phyloP scores from a whole-genome alignment of 805 yeast species.

The Yarrowia sp. region DNA sequence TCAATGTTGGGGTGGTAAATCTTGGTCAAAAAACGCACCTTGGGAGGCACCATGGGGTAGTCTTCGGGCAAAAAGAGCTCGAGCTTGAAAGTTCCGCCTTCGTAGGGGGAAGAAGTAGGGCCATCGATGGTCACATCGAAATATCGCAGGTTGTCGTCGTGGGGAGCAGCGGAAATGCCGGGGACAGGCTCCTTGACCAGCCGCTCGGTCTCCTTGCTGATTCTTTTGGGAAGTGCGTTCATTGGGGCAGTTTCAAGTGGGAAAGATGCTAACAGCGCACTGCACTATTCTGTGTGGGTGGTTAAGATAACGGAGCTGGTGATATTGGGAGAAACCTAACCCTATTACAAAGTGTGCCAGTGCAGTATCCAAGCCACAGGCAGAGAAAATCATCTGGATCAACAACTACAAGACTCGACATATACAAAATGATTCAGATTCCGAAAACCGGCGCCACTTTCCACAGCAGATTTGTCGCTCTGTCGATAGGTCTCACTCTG shows the following conservation, averaged over 20 bases:
- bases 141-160: slow-evolving; percentile 90
- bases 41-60: slow-evolving; percentile 98
- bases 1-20: slow-evolving; percentile 98
- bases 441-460: slow-evolving; percentile 16
- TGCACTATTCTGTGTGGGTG: not conserved
- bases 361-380: not conserved
- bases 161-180: slow-evolving; percentile 92
- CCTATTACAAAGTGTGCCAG: not conserved
- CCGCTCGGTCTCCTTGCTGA: slow-evolving; percentile 76
- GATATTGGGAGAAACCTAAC: slow-evolving; percentile 35
- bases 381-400: not conserved
- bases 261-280: not conserved
- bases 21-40: slow-evolving; percentile 89
- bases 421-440: not conserved
- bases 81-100: slow-evolving; percentile 73
- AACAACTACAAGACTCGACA: not conserved
- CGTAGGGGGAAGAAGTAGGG: slow-evolving; percentile 90
- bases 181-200: slow-evolving; percentile 94
- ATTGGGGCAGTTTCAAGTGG: slow-evolving; percentile 11
- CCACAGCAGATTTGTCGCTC: slow-evolving; percentile 24
- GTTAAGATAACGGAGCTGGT: slow-evolving; percentile 9
- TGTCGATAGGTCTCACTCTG: slow-evolving; percentile 21
- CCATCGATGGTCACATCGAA: slow-evolving; percentile 93
- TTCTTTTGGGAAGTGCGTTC: slow-evolving; percentile 39
- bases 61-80: slow-evolving; percentile 94